Evolutionary conservation across 2,329 filamentous ascomycete genomes (phyloP).

Genomic region (Alternaria solani): DNA sequence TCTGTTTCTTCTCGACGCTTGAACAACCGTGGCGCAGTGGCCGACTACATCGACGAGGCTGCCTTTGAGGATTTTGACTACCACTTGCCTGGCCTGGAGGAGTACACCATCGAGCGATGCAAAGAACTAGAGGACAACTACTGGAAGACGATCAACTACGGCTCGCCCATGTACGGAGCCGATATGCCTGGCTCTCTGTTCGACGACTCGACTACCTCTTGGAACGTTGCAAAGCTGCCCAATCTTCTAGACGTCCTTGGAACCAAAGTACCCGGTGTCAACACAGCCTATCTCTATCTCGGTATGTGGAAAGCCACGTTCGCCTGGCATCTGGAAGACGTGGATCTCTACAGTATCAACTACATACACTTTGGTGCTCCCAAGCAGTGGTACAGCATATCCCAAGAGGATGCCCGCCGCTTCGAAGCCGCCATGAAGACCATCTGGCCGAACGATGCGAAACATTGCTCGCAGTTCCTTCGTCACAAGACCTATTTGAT

Average conservation of each 20-base stretch:
- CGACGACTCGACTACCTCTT: conserved; percentile 79
- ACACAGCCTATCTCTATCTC: conserved; percentile 95
- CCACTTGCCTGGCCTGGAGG: conserved; percentile 79
- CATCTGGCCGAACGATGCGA: conserved; percentile 93
- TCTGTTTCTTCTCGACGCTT: conserved; percentile 88
- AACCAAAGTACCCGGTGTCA: conserved; percentile 95
- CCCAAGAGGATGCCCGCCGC: conserved; percentile 88
- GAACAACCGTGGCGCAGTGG: conserved; percentile 80
- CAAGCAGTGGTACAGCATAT: conserved; percentile 99
- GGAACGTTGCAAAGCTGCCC: conserved; percentile 95
- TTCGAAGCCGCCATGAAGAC: conserved; percentile 96
- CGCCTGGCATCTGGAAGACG: conserved; percentile 98
- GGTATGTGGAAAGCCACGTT: conserved; percentile 99
- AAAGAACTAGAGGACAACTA: conserved; percentile 94
- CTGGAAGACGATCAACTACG: conserved; percentile 97
- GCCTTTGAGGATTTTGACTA: conserved; percentile 94
- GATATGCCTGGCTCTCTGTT: conserved; percentile 97
- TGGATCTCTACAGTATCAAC: conserved; percentile 99
- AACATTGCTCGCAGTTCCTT: conserved; percentile 94
- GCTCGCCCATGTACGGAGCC: conserved; percentile 91
- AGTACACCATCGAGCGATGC: conserved; percentile 90
- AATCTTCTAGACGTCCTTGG: conserved; percentile 94
- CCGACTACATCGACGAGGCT: conserved; percentile 84
- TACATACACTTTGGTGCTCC: conserved; percentile 98
- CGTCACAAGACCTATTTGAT: conserved; percentile 98